Evolutionary conservation across 1,139 yeast species (phyloP).

Genomic region (Saccharomycopsis hybrid): DNA sequence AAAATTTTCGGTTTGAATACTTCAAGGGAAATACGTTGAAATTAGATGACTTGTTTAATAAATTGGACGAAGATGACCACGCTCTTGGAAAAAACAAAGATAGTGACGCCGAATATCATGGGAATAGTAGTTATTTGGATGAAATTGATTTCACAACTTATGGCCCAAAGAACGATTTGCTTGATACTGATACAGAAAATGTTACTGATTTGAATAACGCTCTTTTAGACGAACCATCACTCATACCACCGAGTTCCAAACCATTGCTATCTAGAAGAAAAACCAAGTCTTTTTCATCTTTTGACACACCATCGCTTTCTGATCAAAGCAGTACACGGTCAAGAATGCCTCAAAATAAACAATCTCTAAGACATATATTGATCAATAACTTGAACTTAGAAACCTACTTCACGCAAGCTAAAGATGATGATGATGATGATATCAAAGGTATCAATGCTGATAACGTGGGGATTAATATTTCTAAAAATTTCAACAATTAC

Average conservation of each 20-base stretch:
- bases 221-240: not conserved
- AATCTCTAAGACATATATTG: not conserved
- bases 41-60: conserved; percentile 17
- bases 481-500: conserved; percentile 22
- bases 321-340: not conserved
- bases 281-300: conserved; percentile 15
- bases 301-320: conserved; percentile 1
- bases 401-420: conserved; percentile 23
- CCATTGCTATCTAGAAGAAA: not conserved
- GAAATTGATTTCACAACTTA: conserved; percentile 26
- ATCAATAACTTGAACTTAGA: conserved; percentile 13
- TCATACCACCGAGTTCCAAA: not conserved
- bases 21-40: conserved; percentile 18
- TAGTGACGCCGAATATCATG: conserved; percentile 25
- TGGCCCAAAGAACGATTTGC: conserved; percentile 21
- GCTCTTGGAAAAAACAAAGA: not conserved
- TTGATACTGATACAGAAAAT: not conserved
- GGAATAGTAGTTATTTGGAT: conserved; percentile 26
- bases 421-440: conserved; percentile 24
- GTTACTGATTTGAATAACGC: not conserved
- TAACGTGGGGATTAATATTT: conserved; percentile 24
- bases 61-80: conserved; percentile 25
- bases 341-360: too few relatives aligned
- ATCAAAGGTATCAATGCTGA: conserved; percentile 23
- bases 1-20: conserved; percentile 11